Evolutionary conservation across 2,329 filamentous ascomycete species (phyloP).

Genomic region (Furcasterigmium furcatum): DNA sequence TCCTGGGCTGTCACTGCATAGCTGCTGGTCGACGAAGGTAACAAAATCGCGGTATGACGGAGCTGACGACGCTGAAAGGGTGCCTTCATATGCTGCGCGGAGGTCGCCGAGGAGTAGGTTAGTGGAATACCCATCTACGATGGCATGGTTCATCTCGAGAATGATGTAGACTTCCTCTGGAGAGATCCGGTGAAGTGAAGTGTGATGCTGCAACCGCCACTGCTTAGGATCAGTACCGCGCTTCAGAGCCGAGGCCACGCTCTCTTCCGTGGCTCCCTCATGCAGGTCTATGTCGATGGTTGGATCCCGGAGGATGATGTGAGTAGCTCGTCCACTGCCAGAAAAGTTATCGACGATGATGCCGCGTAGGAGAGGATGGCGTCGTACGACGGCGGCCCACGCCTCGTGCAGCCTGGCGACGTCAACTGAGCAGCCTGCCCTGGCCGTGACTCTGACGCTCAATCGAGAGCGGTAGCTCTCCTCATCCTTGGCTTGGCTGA

Average conservation of each 20-base stretch:
- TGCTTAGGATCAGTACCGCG: background rate
- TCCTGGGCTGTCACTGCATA: constrained; percentile 7
- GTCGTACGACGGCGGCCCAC: constrained; percentile 7
- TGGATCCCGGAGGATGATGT: constrained; percentile 6
- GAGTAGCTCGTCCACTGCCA: constrained; percentile 5
- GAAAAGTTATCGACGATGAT: constrained; percentile 8
- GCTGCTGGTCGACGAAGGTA: constrained; percentile 9
- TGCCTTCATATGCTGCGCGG: background rate
- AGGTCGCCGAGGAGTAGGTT: constrained; percentile 1
- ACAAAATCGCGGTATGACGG: constrained; percentile 14
- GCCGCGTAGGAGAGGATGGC: constrained; percentile 11
- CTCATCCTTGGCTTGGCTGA: constrained; percentile 20
- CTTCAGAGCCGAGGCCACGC: too few relatives aligned
- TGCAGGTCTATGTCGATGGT: background rate
- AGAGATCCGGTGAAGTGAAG: constrained; percentile 2
- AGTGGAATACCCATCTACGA: constrained; percentile 8
- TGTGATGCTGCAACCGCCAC: background rate
- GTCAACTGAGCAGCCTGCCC: constrained; percentile 3
- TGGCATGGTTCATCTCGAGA: constrained; percentile 7
- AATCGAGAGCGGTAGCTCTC: constrained; percentile 20
- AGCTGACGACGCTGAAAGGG: background rate
- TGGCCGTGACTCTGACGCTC: background rate
- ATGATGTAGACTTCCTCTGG: background rate
- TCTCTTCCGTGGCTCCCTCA: too few relatives aligned
- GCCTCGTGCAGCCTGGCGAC: constrained; percentile 1